phyloP scores from a whole-genome alignment of 257 asterid genomes.

The Solanum rostratum region DNA sequence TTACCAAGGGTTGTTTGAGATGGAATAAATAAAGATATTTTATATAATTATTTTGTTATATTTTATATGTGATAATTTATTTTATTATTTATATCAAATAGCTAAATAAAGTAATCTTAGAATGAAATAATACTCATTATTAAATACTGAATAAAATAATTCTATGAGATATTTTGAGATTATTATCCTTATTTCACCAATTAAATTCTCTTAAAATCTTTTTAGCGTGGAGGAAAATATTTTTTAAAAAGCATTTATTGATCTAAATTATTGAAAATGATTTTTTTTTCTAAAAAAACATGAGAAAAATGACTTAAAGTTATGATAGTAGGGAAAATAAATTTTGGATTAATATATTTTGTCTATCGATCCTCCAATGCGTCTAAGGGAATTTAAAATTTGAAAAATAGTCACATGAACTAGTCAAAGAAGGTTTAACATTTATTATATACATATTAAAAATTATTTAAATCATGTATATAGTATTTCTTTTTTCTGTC shows the following conservation, averaged over 20 bases:
- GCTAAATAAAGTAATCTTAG: accelerated
- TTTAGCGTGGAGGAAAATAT: no score
- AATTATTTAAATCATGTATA: no score
- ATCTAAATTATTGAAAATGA: not conserved
- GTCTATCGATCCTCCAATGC: not conserved
- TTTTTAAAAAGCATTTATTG: not conserved
- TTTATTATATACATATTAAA: no score
- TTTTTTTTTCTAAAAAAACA: not conserved
- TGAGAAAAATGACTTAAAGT: not conserved
- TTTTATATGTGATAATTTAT: no score
- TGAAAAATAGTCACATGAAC: no score
- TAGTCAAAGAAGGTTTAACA: no score
- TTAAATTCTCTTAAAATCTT: accelerated
- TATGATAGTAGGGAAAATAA: not conserved
- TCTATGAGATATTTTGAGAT: accelerated
- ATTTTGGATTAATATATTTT: not conserved
- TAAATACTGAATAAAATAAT: not conserved
- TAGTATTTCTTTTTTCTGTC: no score
- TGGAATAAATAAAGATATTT: not conserved
- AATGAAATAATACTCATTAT: not conserved
- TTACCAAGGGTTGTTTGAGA: not conserved
- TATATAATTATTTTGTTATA: no score
- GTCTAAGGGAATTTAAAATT: not conserved
- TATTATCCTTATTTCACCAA: not conserved
- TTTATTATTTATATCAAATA: no score